Conservation (phyloP, 805 yeast species). For the Novakomyces olei region DNA sequence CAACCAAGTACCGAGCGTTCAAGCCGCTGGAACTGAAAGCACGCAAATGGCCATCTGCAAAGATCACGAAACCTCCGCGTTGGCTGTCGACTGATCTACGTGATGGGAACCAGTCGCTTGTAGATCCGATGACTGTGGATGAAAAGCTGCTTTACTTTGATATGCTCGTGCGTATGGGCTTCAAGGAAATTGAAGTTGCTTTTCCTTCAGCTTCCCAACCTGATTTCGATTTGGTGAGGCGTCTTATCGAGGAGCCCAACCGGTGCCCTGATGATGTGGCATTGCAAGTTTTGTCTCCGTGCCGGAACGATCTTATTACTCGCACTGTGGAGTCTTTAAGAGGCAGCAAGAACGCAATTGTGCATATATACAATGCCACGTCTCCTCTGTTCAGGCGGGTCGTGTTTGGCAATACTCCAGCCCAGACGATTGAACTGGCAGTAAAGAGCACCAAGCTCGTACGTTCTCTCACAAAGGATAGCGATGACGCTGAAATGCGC, state of each 20-base stretch:
- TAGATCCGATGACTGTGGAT: slow-evolving; percentile 62
- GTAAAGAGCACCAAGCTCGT: slow-evolving; percentile 41
- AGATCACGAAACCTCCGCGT: slow-evolving; percentile 42
- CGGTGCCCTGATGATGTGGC: slow-evolving; percentile 42
- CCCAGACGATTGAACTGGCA: slow-evolving; percentile 36
- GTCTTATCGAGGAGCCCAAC: slow-evolving; percentile 40
- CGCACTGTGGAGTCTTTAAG: slow-evolving; percentile 50
- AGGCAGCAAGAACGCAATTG: slow-evolving; percentile 57
- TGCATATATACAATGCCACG: slow-evolving; percentile 57
- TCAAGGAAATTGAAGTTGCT: slow-evolving; percentile 65
- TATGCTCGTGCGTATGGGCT: slow-evolving; percentile 49
- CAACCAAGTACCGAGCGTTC: slow-evolving; percentile 38
- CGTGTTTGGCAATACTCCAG: slow-evolving; percentile 37
- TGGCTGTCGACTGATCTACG: slow-evolving; percentile 70
- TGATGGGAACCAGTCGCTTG: slow-evolving; percentile 68
- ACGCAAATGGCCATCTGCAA: slow-evolving; percentile 48
- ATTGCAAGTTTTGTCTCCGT: slow-evolving; percentile 55
- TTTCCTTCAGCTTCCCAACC: slow-evolving; percentile 64
- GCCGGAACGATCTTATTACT: slow-evolving; percentile 48
- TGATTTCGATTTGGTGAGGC: slow-evolving; percentile 61
- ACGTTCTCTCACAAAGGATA: slow-evolving; percentile 46
- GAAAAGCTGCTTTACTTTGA: slow-evolving; percentile 52
- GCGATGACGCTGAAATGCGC: slow-evolving; percentile 24
- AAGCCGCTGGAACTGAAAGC: slow-evolving; percentile 32
- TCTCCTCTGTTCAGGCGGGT: slow-evolving; percentile 53